Percentiles rank a stretch among this genome's conserved stretches.
phyloP scores from a whole-genome alignment of 768 basidiomycete genomes.

The Tulasnella sp. region DNA sequence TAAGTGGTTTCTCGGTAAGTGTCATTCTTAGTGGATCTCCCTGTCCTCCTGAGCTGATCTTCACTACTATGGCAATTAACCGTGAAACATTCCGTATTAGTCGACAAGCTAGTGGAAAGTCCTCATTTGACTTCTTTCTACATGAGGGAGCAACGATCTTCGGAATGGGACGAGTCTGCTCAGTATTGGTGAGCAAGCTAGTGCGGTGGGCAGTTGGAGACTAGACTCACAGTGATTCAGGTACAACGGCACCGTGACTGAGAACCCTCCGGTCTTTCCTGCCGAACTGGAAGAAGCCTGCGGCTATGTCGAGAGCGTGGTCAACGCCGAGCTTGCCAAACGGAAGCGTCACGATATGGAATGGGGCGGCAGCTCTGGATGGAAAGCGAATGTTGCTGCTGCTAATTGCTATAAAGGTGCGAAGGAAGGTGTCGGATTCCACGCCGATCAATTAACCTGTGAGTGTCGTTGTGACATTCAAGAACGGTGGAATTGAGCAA shows the following conservation, averaged over 20 bases:
- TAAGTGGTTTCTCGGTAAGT: slow-evolving; percentile 61
- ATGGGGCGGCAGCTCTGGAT: slow-evolving; percentile 41
- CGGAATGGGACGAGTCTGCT: slow-evolving; percentile 57
- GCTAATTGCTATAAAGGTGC: slow-evolving; percentile 74
- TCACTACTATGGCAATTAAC: not conserved
- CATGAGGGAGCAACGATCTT: slow-evolving; percentile 33
- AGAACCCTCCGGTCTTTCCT: slow-evolving; percentile 46
- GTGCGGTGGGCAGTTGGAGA: not conserved
- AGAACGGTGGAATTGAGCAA: not conserved
- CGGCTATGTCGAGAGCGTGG: slow-evolving; percentile 50
- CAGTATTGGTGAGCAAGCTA: slow-evolving; percentile 48
- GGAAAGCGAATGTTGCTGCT: slow-evolving; percentile 79
- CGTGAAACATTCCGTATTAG: not conserved
- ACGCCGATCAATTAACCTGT: slow-evolving; percentile 40
- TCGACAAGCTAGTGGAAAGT: slow-evolving; percentile 70
- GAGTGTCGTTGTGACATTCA: not conserved
- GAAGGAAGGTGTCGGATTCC: slow-evolving; percentile 70
- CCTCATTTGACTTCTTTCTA: slow-evolving; percentile 77
- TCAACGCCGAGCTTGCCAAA: slow-evolving; percentile 57
- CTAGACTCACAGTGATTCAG: slow-evolving; percentile 27
- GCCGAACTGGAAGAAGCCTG: slow-evolving; percentile 71
- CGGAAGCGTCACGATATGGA: slow-evolving; percentile 53
- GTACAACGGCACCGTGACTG: slow-evolving; percentile 67
- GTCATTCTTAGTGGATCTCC: not conserved
- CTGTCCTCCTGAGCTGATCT: not conserved